Evolutionary conservation across 139 green algal genomes (phyloP).

Genomic region (Haematococcus sp.): DNA sequence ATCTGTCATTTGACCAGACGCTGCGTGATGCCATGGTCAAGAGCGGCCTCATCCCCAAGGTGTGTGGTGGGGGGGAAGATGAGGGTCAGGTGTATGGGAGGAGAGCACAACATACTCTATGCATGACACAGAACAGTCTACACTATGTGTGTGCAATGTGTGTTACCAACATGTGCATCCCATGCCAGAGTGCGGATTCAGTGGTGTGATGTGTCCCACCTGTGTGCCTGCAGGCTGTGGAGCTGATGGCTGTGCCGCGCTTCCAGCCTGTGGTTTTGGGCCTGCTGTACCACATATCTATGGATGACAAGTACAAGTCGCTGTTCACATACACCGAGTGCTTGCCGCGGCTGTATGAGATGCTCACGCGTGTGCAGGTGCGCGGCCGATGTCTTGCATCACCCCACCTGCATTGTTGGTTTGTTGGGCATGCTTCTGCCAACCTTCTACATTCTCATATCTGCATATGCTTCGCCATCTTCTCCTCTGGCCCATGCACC

Average conservation of each 20-base stretch:
- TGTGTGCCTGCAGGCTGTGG: conserved; percentile 60
- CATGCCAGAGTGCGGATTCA: background rate
- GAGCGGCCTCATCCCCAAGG: conserved; percentile 66
- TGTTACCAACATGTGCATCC: background rate
- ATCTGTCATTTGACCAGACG: conserved; percentile 78
- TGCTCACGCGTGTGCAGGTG: conserved; percentile 55
- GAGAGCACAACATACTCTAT: too few species aligned
- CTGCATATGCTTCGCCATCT: too few species aligned
- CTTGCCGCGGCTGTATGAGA: conserved; percentile 53
- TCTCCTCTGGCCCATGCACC: too few species aligned
- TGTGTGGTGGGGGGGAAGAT: conserved; percentile 12
- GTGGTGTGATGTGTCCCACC: too few species aligned
- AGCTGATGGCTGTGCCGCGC: conserved; percentile 50
- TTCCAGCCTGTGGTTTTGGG: conserved; percentile 68
- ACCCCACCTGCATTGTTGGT: too few species aligned
- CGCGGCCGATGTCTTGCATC: too few species aligned
- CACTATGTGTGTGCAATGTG: too few species aligned
- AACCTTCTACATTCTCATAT: too few species aligned
- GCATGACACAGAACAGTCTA: too few species aligned
- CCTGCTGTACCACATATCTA: conserved; percentile 83
- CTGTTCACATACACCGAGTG: conserved; percentile 77
- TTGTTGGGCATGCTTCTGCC: too few species aligned
- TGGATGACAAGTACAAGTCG: conserved; percentile 75
- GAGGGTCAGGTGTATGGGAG: background rate
- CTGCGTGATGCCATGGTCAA: conserved; percentile 78